Base-by-base conservation (phyloP, 768 basidiomycete species). In the Coprinopsis sp. region DNA sequence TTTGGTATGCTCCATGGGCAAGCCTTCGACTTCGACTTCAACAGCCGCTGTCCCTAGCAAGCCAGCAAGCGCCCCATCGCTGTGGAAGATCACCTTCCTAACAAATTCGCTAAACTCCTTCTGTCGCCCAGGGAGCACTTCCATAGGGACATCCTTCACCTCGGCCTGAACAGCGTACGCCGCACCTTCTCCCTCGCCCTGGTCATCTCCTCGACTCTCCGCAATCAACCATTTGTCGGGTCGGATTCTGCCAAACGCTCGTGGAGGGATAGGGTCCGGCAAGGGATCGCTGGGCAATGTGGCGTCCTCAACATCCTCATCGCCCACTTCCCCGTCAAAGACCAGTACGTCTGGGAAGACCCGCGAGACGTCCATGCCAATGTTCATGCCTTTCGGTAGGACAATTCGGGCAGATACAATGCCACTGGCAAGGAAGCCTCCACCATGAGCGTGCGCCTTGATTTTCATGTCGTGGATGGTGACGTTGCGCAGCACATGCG, bases 391-490 rank as follows among this genome's bases (percentile, higher is more conserved):
- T 33, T 63, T 66, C 1, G 89, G 89, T 1, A 91, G 70, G 8
- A 85, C 81, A 28, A 87, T 68, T 14, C 72, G 70, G 6, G 76
- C 89, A 37, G 71, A 74, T 10, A 91, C 78, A 3, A 73, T 74
- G 12, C 87, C 90, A 55, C 81, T 88, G 0, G 87, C 84, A 18
- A 84, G 67, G 56, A 91, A 74, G n/a, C 31, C 8, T 6, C 34
- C 48, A 33, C 57, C 45, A 7, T 56, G 67, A 0, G 69, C 73
- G 11, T 51, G 51, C 0, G 84, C 73, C 50, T 71, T 78, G 47
- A 91, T 72, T 55, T 76, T 78, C 89, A 91, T 91, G 56, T 86
- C 74, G 33, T 71, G 73, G 50, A 91, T 83, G 3, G 84, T 84
- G 33, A 91, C 82, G 52, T 87, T 69, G 11, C 77, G 77, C 12